phyloP scores from a whole-genome alignment of 192 early-diverging fungal species.

The Phlyctochytrium planicorne region DNA sequence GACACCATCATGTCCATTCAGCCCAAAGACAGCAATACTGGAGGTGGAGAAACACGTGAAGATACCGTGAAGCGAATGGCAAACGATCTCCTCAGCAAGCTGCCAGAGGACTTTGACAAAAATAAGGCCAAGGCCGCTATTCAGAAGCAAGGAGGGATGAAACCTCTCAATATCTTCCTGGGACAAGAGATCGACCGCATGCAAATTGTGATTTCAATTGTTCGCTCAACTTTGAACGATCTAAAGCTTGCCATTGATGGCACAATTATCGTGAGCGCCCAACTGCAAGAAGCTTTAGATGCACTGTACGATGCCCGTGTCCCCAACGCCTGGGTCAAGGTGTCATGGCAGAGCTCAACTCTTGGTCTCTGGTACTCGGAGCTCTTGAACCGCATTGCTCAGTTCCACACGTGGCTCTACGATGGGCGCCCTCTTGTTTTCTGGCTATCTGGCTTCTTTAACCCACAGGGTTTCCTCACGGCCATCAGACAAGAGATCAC shows the following conservation, averaged over 20 bases:
- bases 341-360: conserved; percentile 58
- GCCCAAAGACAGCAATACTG: conserved; percentile 59
- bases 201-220: conserved; percentile 56
- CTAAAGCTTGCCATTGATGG: conserved; percentile 67
- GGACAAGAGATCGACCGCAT: conserved; percentile 66
- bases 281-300: conserved; percentile 63
- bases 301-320: conserved; percentile 63
- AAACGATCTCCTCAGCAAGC: conserved; percentile 57
- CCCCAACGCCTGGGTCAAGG: conserved; percentile 55
- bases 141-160: conserved; percentile 51
- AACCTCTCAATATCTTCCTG: conserved; percentile 66
- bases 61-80: conserved; percentile 62
- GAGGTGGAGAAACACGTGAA: conserved; percentile 63
- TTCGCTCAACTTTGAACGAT: conserved; percentile 54
- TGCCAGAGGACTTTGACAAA: conserved; percentile 64
- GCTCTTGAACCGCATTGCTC: conserved; percentile 47
- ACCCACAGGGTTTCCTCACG: conserved; percentile 69
- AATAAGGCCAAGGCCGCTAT: conserved; percentile 50
- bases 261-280: conserved; percentile 58
- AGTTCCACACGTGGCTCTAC: conserved; percentile 62
- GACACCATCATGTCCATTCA: conserved; percentile 68
- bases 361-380: conserved; percentile 64
- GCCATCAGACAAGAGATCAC: conserved; percentile 68
- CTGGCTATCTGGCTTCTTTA: conserved; percentile 66
- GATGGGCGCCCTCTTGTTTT: conserved; percentile 65